Evolutionary conservation across 2,329 filamentous ascomycete species (phyloP), one percentile per base, ranked within the genome.

Genomic region (Didymellaceae sp.): DNA sequence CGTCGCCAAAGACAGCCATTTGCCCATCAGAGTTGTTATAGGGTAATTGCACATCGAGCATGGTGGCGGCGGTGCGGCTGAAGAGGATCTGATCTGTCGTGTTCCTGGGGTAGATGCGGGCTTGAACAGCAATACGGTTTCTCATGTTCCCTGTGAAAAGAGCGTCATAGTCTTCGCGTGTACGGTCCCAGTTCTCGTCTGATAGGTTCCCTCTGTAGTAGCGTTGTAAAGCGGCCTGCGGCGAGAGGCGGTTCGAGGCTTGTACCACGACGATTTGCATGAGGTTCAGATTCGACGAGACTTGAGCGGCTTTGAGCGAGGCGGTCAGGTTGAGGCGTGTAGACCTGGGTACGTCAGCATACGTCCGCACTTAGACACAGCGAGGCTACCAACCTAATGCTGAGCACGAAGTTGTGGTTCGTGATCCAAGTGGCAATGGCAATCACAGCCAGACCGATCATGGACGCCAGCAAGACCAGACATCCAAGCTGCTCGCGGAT

Each of bases 401-500:
- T 46, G 26, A 52, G 48, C 42, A 52, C 48, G 13, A 52, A 52
- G 22, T 52, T 52, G 42, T 52, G 48, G 37, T 52, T 52, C n/a
- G 48, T 52, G 61, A 79, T 69, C 77, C 78, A 80, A 70, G 87
- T 89, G 63, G 91, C 90, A 56, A 96, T 83, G 13, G 90, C 86
- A 54, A 96, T 82, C 55, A 96, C 85, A 46, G 87, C 85, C 55
- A 96, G 82, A 45, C 87, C 86, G 49, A 89, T 77, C 49, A 95
- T 82, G 39, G 90, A 86, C 52, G 88, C 85, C 52, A 90, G 68
- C 58, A 94, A 78, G 65, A 96, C 90, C 58, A 96, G 81, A 72
- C 86, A 80, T 60, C 86, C 90, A 63, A 97, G 82, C 82, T 97
- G 92, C 76, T 92, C 87, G 61, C 91, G 84, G 66, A 96, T 96